Evolutionary conservation across 2,329 filamentous ascomycete species (phyloP), one percentile per base, ranked within the genome.

Genomic region (Fusarium protoensiforme): DNA sequence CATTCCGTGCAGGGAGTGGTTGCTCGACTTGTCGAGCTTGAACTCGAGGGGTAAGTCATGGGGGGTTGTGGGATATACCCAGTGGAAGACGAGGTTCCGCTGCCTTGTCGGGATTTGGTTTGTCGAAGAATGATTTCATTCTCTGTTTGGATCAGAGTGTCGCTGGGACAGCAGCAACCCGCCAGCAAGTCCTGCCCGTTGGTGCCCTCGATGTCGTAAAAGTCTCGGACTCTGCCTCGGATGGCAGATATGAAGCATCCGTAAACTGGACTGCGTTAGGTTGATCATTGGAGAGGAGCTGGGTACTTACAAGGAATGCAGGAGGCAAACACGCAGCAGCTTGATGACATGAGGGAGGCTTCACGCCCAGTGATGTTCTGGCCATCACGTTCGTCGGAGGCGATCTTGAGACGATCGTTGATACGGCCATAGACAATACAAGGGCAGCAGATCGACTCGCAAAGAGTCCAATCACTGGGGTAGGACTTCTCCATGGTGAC

Each of bases 111-210:
- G 36, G 69, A 63, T 18, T 68, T 62, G 39, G 58, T 74, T 54
- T 82, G 77, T 31, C 82, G 80, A 24, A 77, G 31, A 0, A 77
- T 57, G 33, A 83, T 81, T 64, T 84, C 82, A 13, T 79, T 69
- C 39, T 84, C 80, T 33, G 74, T 78, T 5, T 77, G 74, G 6
- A 76, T 64, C 27, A 83, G 69, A 16, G 80, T 77, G 2, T 61
- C 14, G 43, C 65, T 74, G 6, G 82, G 81, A 46, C 76, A 79
- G 54, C 62, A 80, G 54, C 78, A 82, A 20, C 76, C 74, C 24
- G 75, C 72, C 3, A 14, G 16, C 16, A 38, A 79, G 60, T 84
- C 82, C 5, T 43, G 36, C 13, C 27, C 35, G 0, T 64, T 48
- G 9, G 48, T 61, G 27, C 81, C 81, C 8, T 78, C 64, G 39